Base-by-base conservation (phyloP, 2,329 filamentous ascomycete species). In the Decorospora gaudefroyi region DNA sequence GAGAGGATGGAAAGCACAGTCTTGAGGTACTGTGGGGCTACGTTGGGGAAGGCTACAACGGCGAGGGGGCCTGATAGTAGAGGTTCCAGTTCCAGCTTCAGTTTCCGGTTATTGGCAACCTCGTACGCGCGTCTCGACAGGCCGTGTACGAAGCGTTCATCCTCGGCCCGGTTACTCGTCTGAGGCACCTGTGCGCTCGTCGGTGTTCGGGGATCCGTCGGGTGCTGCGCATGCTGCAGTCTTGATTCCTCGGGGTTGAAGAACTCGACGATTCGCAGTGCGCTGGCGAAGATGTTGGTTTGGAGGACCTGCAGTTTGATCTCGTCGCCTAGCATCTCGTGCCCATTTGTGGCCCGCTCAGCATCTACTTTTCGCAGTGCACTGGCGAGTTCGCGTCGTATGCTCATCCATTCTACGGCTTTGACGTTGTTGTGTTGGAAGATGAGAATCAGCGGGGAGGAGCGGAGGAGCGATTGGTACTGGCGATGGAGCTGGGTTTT, bases 401-500 rank as follows among this genome's bases (percentile, higher is more conserved):
- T 82, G 30, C 81, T 81, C 28, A 81, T 78, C 83, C 86, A 90
- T 76, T 92, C 88, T 30, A 81, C 77, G 3, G 90, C 85, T 63
- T 82, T 83, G 46, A 89, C 75, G 62, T 88, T 88, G 74, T 86
- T 87, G 76, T 88, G 85, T 67, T 88, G 85, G 77, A 96, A 95
- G 62, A 96, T 79, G 46, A 96, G 80, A 57, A 95, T 85, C 49
- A 96, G 73, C 27, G 91, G 90, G 8, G 88, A 86, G 15, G 90
- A 90, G 47, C 88, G 88, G 46, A 96, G 82, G 49, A 96, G 77
- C 32, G 91, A 93, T 37, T 91, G 89, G 74, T 96, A 96, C 61
- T 87, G 84, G 45, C 91, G 84, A 56, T 87, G 82, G 13, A 97
- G 79, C 73, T 99, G 93, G 11, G 90, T 86, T 75, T 97, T 96